Conservation (phyloP, 1,139 yeast genomes). For the Pichia sp. region DNA sequence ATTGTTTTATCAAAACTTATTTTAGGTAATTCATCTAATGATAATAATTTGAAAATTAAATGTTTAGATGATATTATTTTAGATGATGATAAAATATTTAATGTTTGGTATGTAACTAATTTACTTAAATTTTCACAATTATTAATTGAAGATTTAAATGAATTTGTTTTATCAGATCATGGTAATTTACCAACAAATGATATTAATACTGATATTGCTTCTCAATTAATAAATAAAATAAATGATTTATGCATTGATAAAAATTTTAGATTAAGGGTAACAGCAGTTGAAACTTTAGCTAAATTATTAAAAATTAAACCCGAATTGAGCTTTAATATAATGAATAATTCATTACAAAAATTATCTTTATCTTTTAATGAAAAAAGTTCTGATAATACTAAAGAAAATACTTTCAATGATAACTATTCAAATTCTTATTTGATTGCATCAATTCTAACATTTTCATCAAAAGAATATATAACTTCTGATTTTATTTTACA, state of each 20-base stretch:
- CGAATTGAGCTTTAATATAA: conserved; percentile 23
- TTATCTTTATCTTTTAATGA: conserved; percentile 29
- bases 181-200: conserved; percentile 19
- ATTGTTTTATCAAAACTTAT: conserved; percentile 25
- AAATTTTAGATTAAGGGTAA: conserved; percentile 33
- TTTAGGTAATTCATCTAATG: conserved; percentile 15
- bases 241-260: conserved; percentile 31
- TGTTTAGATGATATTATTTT: conserved; percentile 17
- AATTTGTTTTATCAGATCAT: conserved; percentile 27
- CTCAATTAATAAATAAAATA: conserved; percentile 24
- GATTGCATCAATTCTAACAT: conserved; percentile 27
- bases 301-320: conserved; percentile 27
- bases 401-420: conserved; percentile 21
- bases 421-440: conserved; percentile 28
- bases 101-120: conserved; percentile 25
- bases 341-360: conserved; percentile 31
- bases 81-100: conserved; percentile 12
- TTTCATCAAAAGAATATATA: conserved; percentile 27
- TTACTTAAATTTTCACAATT: conserved; percentile 24
- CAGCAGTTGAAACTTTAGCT: conserved; percentile 30
- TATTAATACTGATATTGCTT: conserved; percentile 23
- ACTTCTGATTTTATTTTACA: conserved; percentile 33
- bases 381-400: conserved; percentile 21
- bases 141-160: conserved; percentile 26
- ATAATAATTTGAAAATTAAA: conserved; percentile 16